Percentiles rank a stretch among this genome's conserved stretches.
Evolutionary conservation across 148 eudicot genomes (phyloP).

Genomic region (Vaccinium vitisidaea): DNA sequence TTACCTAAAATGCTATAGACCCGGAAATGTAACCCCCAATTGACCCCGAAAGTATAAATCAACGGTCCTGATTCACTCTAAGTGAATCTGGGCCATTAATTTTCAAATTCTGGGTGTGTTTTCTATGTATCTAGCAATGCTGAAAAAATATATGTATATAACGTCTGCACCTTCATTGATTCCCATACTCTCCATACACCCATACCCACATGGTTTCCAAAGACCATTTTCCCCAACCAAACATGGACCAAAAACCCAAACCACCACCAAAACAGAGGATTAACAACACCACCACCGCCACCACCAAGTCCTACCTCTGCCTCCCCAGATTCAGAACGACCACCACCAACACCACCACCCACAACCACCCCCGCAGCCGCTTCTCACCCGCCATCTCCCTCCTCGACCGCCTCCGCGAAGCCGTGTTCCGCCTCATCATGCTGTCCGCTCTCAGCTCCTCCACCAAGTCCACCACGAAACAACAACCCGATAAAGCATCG

Average conservation of each 20-base stretch:
- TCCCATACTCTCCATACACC: not conserved
- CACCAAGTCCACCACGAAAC: not conserved
- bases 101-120: too few species aligned
- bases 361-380: conserved; percentile 14
- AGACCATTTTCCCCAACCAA: conserved; percentile 2
- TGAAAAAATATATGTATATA: not conserved
- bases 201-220: not conserved
- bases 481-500: not conserved
- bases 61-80: too few species aligned
- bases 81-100: too few species aligned
- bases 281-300: not conserved
- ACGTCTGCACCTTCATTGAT: not conserved
- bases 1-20: too few species aligned
- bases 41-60: too few species aligned
- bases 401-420: conserved; percentile 59
- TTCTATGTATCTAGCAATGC: too few species aligned
- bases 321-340: conserved; percentile 36
- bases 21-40: too few species aligned
- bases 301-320: conserved; percentile 51
- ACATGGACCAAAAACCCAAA: not conserved
- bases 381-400: conserved; percentile 35
- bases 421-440: conserved; percentile 64
- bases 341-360: not conserved
- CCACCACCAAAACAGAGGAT: not conserved
- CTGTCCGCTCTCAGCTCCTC: conserved; percentile 55